phyloP scores from a whole-genome alignment of 1,139 yeast species.

The Yamadazyma blattariae region DNA sequence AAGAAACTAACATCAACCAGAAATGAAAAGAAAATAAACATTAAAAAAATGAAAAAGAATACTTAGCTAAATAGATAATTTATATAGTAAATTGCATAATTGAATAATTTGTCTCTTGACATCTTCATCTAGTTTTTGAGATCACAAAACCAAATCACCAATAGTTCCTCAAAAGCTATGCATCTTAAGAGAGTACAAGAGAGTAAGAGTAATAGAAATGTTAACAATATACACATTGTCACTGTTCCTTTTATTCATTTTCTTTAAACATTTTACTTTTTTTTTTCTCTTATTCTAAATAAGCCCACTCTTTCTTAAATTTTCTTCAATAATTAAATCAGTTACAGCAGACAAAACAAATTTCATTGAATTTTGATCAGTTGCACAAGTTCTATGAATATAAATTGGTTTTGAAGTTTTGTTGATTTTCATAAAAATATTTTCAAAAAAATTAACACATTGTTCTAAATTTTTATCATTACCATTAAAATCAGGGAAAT shows the following conservation, averaged over 20 bases:
- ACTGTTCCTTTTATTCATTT: too few species aligned
- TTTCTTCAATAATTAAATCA: conserved; percentile 83
- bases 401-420: conserved; percentile 73
- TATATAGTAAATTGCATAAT: conserved; percentile 6
- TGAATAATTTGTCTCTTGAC: not conserved
- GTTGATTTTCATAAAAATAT: conserved; percentile 59
- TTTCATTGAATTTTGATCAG: conserved; percentile 84
- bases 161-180: too few species aligned
- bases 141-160: too few species aligned
- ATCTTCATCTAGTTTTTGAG: not conserved
- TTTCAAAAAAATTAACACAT: conserved; percentile 66
- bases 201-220: too few species aligned
- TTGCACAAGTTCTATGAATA: conserved; percentile 93
- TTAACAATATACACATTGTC: too few species aligned
- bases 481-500: conserved; percentile 74
- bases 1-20: too few species aligned
- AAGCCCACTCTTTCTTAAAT: conserved; percentile 79
- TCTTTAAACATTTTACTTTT: too few species aligned
- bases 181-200: too few species aligned
- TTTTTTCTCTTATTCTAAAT: too few species aligned
- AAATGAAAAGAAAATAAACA: not conserved
- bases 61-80: conserved; percentile 2
- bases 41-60: conserved; percentile 1
- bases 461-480: conserved; percentile 60
- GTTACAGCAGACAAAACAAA: conserved; percentile 92